Percentiles rank a stretch among this genome's conserved stretches.
Conservation (phyloP, 139 green algal genomes). For the Diplosphaera chodatii region DNA sequence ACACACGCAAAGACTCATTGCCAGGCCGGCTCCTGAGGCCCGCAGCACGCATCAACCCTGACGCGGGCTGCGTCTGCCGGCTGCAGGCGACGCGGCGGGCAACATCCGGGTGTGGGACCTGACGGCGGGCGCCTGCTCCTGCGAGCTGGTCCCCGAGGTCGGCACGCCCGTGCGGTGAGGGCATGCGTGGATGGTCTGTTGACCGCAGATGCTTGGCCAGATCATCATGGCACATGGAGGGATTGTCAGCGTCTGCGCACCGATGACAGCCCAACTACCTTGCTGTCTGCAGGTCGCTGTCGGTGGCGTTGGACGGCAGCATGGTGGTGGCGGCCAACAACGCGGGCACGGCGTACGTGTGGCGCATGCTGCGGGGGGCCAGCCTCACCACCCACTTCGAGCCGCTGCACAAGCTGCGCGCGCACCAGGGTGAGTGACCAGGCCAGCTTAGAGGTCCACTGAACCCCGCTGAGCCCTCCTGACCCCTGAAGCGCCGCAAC, state of each 20-base stretch:
- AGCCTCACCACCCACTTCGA: constrained; percentile 90
- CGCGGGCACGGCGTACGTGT: constrained; percentile 94
- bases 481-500: too few relatives aligned
- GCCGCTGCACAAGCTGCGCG: constrained; percentile 94
- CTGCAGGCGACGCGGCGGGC: constrained; percentile 84
- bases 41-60: too few relatives aligned
- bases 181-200: too few relatives aligned
- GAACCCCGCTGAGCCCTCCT: too few relatives aligned
- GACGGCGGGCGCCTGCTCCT: constrained; percentile 85
- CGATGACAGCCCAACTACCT: too few relatives aligned
- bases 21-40: too few relatives aligned
- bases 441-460: too few relatives aligned
- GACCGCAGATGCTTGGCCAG: too few relatives aligned
- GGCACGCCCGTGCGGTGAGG: constrained; percentile 75
- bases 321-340: constrained; percentile 97
- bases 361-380: constrained; percentile 64
- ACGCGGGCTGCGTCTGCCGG: too few relatives aligned
- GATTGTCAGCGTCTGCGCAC: too few relatives aligned
- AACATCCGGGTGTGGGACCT: constrained; percentile 99
- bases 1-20: too few relatives aligned
- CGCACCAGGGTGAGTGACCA: constrained; percentile 64
- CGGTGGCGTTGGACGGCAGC: constrained; percentile 84
- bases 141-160: constrained; percentile 97
- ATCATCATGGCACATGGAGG: too few relatives aligned
- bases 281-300: constrained; percentile 40